These are phyloP conservation scores for Neurospora sp. DNA, from an alignment of 495 filamentous ascomycete genomes.

Conservation along the genomic window DNA sequence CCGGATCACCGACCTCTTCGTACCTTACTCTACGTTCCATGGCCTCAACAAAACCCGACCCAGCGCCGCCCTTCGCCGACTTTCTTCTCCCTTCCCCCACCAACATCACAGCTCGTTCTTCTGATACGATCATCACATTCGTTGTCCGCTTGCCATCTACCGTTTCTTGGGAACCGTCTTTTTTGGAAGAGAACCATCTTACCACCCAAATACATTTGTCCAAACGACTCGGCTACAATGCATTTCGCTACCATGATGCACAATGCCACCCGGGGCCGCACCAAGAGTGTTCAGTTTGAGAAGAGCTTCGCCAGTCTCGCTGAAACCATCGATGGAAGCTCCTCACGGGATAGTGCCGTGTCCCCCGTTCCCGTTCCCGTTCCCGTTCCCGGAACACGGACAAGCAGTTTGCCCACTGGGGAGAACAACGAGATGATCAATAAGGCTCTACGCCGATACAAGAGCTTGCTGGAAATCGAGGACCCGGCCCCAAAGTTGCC, in stretches of 20 bases:
- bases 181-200: slow-evolving; percentile 18
- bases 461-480: slow-evolving; percentile 42
- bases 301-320: slow-evolving; percentile 19
- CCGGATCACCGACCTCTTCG: slow-evolving; percentile 14
- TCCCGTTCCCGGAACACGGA: slow-evolving; percentile 16
- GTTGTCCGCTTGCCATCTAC: slow-evolving; percentile 16
- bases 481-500: slow-evolving; percentile 32
- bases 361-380: slow-evolving; percentile 13
- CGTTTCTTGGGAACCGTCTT: slow-evolving; percentile 29
- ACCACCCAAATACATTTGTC: slow-evolving; percentile 27
- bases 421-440: slow-evolving; percentile 22
- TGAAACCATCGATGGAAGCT: slow-evolving; percentile 10
- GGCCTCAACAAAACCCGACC: slow-evolving; percentile 7
- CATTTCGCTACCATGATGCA: slow-evolving; percentile 33
- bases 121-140: slow-evolving; percentile 12
- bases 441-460: slow-evolving; percentile 27
- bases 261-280: slow-evolving; percentile 29
- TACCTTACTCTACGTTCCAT: slow-evolving; percentile 7
- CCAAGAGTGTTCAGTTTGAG: slow-evolving; percentile 39
- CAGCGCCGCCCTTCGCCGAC: not conserved
- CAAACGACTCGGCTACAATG: slow-evolving; percentile 25
- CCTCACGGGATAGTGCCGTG: slow-evolving; percentile 13
- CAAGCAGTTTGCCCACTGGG: slow-evolving; percentile 24
- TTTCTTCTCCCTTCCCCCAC: slow-evolving; percentile 3
- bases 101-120: slow-evolving; percentile 13